Base-by-base conservation (phyloP, 1,284 basidiomycete species). In the Fomitopsis schrenkii region DNA sequence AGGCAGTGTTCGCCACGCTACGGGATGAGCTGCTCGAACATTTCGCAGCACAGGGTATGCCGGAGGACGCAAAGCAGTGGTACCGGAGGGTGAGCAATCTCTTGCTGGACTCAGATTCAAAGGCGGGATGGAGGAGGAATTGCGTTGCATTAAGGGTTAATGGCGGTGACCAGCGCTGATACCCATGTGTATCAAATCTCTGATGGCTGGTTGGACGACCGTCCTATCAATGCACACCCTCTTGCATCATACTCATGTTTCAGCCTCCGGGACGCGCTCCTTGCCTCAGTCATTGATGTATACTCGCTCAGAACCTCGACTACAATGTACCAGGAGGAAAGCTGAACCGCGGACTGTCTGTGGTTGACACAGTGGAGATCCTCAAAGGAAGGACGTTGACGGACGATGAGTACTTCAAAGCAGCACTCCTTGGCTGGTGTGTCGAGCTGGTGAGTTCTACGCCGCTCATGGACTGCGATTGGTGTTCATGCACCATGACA, bases 281-380 rank as follows among this genome's bases (percentile, higher is more conserved):
- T 9, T 33, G 14, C 9, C 28, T 4, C 9, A 33, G 48, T 10
- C 15, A 7, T n/a, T 50, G 17, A 50, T 14, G 8, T 54, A 6
- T 2, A 3, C 3, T 17, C 22, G 40, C 41, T 64, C 38, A 97
- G 94, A 95, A 86, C 73, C 80, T 99, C 63, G 88, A 97, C 71
- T 93, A 96, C 82, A 99, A 99, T 77, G 91, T 93, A 9, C 95
- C 96, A 0, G 94, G 95, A 17, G 95, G 97, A 12, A 99, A 99
- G 79, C 89, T 98, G 63, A 99, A 98, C 79, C 88, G 97, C 40
- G 97, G 97, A 41, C 83, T 98, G 72, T 94, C 93, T 8, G 96
- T 98, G 65, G 90, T 97, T 55, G 97, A 99, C 77, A 94, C 94
- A 3, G 90, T 91, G 59, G 89, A 94, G 76, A 97, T 98, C 73